Percentiles rank a stretch among this genome's conserved stretches.
These are phyloP conservation scores for Trichoderma sp. DNA, from an alignment of 2,329 filamentous ascomycete genomes.

Conservation along the genomic window DNA sequence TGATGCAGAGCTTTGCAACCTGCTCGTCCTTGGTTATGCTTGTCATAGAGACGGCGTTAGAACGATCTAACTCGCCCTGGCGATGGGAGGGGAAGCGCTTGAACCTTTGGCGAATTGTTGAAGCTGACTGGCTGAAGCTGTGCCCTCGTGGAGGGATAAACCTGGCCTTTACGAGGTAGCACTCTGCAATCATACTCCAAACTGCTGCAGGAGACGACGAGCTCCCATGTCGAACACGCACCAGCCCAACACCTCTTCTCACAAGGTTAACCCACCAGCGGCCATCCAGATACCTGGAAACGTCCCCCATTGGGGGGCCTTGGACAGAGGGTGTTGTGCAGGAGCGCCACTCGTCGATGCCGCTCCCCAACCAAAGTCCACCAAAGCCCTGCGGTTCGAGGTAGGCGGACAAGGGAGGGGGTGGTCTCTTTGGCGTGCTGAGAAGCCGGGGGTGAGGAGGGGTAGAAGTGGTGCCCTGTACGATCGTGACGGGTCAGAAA, in stretches of 20 bases:
- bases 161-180: slow-evolving; percentile 14
- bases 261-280: slow-evolving; percentile 28
- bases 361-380: slow-evolving; percentile 23
- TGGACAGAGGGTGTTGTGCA: slow-evolving; percentile 27
- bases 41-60: neutral
- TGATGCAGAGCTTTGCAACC: neutral
- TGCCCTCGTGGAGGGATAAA: neutral
- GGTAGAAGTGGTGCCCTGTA: slow-evolving; percentile 19
- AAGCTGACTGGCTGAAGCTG: slow-evolving; percentile 16
- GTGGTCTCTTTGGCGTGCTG: slow-evolving; percentile 8
- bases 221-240: slow-evolving; percentile 20
- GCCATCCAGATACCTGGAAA: slow-evolving; percentile 31
- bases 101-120: neutral
- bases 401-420: slow-evolving; percentile 19
- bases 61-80: neutral
- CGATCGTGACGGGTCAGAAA: slow-evolving; percentile 22
- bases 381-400: slow-evolving; percentile 23
- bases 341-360: slow-evolving; percentile 27
- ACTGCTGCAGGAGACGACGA: slow-evolving; percentile 11
- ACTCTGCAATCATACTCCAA: slow-evolving; percentile 6
- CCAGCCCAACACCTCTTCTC: slow-evolving; percentile 33
- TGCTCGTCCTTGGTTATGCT: neutral
- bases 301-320: slow-evolving; percentile 31
- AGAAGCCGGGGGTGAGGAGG: slow-evolving; percentile 18
- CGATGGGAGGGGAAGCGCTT: neutral